Base-by-base conservation (phyloP, 371 early-diverging fungal species). In the Apophysomyces elegans region DNA sequence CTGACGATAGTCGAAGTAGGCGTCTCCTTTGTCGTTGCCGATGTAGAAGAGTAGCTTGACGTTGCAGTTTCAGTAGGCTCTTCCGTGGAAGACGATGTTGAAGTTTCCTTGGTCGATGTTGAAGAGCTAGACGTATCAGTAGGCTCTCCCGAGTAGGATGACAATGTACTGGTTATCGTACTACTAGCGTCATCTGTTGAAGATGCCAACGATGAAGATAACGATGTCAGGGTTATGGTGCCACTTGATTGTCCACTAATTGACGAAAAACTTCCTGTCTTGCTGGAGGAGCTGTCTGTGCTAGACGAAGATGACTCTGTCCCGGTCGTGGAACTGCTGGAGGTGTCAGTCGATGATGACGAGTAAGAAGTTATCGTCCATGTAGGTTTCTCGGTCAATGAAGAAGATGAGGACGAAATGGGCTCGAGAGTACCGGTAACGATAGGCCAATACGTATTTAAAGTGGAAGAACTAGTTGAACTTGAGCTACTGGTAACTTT, bases 41-140 rank as follows among this genome's bases (percentile, higher is more conserved):
- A 26, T 26, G 32, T 26, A 26, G 32, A 26, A 26, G 32, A 26
- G 32, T 26, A 26, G 32, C 32, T 26, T 26, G 32, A 26, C 32
- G 32, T 26, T 26, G 32, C 21, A 45, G 68, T 69, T 1, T 38
- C 63, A 35, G 69, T 58, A 3, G 61, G 21, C 14, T 63, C 58
- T 54, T 18, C 39, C 16, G 37, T 50, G 5, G 35, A 18, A 26
- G 32, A 26, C 32, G 3, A 26, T 26, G 32, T 26, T 36, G 9
- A 13, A 32, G 16, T n/a, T 59, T 59, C 58, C 6, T 47, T 43
- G 11, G 59, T 5, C 54, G 26, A 32, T 21, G 62, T 46, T 9
- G 62, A 21, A 1, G 37, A 12, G 32, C 41, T 18, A 7, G 54
- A 26, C 7, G 18, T 60, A n/a, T 47, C 54, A 18, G 58, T 36